These are phyloP conservation scores for Suillus sp. DNA, from an alignment of 768 basidiomycete species.

Conservation along the genomic window DNA sequence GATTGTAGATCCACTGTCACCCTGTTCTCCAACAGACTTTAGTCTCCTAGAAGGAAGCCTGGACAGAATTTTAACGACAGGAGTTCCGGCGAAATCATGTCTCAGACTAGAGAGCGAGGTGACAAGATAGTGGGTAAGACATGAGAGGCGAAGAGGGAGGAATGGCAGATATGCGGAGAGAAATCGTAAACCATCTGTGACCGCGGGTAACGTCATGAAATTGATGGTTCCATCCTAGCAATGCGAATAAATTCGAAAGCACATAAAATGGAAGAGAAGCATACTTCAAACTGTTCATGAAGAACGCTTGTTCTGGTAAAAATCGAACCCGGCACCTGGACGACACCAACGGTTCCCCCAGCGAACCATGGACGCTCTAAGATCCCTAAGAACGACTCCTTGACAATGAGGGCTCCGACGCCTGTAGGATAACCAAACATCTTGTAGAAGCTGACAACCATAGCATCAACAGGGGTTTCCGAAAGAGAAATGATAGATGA, in stretches of 20 bases:
- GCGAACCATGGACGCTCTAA: slow-evolving; percentile 82
- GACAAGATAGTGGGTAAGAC: slow-evolving; percentile 63
- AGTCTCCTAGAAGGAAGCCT: slow-evolving; percentile 55
- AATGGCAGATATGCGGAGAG: slow-evolving; percentile 79
- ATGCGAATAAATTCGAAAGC: slow-evolving; percentile 16
- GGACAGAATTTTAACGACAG: slow-evolving; percentile 72
- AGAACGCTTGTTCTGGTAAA: slow-evolving; percentile 59
- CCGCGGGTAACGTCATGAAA: slow-evolving; percentile 74
- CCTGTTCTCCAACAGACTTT: slow-evolving; percentile 61
- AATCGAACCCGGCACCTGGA: slow-evolving; percentile 76
- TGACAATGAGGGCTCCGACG: slow-evolving; percentile 76
- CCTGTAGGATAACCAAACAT: slow-evolving; percentile 91
- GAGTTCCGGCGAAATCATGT: slow-evolving; percentile 60
- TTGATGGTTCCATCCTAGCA: slow-evolving; percentile 83
- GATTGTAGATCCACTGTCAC: slow-evolving; percentile 65
- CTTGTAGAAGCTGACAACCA: slow-evolving; percentile 86
- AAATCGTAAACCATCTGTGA: slow-evolving; percentile 77
- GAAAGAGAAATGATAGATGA: slow-evolving; percentile 68
- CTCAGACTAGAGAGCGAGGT: slow-evolving; percentile 55
- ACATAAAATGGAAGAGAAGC: slow-evolving; percentile 15
- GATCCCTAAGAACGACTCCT: slow-evolving; percentile 61
- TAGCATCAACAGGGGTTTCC: slow-evolving; percentile 73
- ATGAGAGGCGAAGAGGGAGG: slow-evolving; percentile 73
- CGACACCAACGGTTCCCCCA: slow-evolving; percentile 80
- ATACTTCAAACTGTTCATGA: slow-evolving; percentile 80